phyloP scores from a whole-genome alignment of 2,329 filamentous ascomycete species.

The Pseudocercospora cruenta region DNA sequence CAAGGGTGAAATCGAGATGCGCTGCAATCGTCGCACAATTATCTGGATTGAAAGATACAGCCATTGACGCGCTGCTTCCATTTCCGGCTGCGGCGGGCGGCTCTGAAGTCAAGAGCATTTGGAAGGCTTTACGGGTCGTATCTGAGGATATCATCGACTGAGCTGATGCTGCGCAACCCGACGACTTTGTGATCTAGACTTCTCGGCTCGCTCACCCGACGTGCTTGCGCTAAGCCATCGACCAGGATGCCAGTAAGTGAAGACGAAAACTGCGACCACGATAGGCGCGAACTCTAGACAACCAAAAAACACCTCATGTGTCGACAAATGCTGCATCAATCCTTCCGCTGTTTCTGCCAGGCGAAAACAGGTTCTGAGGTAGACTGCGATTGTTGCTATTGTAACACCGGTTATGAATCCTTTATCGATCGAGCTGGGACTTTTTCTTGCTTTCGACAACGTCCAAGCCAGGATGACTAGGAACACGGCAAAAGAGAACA shows the following conservation, averaged over 20 bases:
- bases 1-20: conserved; percentile 23
- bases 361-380: conserved; percentile 58
- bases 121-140: background rate
- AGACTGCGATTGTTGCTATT: conserved; percentile 54
- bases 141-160: background rate
- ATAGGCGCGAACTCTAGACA: conserved; percentile 60
- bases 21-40: conserved; percentile 24
- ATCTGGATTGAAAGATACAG: conserved; percentile 7
- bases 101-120: conserved; percentile 9
- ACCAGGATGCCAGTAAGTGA: conserved; percentile 53
- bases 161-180: background rate
- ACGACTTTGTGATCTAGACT: background rate
- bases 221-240: conserved; percentile 33
- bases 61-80: conserved; percentile 22
- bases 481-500: conserved; percentile 56
- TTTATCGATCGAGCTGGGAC: conserved; percentile 36
- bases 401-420: conserved; percentile 50
- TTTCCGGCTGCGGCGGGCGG: conserved; percentile 24
- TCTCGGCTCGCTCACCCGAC: background rate
- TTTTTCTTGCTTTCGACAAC: conserved; percentile 43
- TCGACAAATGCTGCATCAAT: conserved; percentile 50
- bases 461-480: conserved; percentile 51
- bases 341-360: conserved; percentile 60
- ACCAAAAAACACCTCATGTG: conserved; percentile 58
- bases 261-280: conserved; percentile 53